Base-by-base conservation (phyloP, 1,284 basidiomycete genomes). In the Mixia osmundae region DNA sequence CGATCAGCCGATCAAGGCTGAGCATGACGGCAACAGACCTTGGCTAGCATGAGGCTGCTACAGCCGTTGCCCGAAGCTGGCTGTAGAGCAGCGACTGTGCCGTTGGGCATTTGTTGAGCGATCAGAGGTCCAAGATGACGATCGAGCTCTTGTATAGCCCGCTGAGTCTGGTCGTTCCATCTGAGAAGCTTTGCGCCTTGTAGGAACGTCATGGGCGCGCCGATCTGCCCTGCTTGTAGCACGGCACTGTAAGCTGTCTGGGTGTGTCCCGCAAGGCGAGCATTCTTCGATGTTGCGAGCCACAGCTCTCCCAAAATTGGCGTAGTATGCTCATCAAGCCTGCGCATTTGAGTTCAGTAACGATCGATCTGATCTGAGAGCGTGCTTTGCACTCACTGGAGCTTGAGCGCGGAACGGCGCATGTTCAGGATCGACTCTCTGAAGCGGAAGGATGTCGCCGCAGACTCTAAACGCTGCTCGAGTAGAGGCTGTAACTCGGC, bases 221-320 rank as follows among this genome's bases (percentile, higher is more conserved):
- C 65, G 44, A 65, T 68, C 51, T 83, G 74, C 38, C 72, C 68
- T 0, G 85, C 82, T 57, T 97, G 91, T 1, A 99, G 65, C 37
- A 82, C 72, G 1, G 91, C 87, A 50, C 79, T 94, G 54, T 97
- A 99, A 3, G 91, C 85, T 0, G 89, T 94, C 59, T 97, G 91
- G 61, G 71, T 74, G 55, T 97, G 89, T 0, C 79, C 77, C 0
- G 85, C 79, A 53, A 91, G 94, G 34, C 91, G 66, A 10, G 91
- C 89, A 41, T 87, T 85, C 54, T 91, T 95, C 12, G 87, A 76
- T 39, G 79, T 94, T 14, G 71, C 65, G 11, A 97, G 68, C 91
- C 91, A 99, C 1, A 79, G 71, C 35, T 67, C 66, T 2, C 80
- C 77, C 24, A 85, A 69, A 46, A 77, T 72, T 7, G 58, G 28